Evolutionary conservation across 106 monocot species (phyloP), one percentile per base, ranked within the genome.

Genomic region (Amphibolis antarctica): DNA sequence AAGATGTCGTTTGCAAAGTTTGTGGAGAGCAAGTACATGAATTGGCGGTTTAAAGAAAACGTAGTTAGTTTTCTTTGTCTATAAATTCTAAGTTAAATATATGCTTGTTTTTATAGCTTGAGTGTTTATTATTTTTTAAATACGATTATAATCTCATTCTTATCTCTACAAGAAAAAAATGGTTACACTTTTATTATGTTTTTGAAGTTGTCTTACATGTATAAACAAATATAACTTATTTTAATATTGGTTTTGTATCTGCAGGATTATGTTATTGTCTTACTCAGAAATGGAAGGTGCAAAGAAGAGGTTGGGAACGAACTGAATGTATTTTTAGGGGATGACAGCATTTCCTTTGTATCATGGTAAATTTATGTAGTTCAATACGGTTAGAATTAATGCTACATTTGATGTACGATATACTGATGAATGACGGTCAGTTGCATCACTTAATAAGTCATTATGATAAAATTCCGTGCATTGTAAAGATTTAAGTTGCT

Each of bases 261-360:
- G 76, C 70, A 94, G 94, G 83, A 86, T n/a, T 94, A 94, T 70
- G 77, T 94, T 46, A 76, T 94, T 21, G 86, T 89, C 42, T 66
- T 94, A 52, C 73, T 94, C 25, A 83, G 75, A 70, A 86, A 86
- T 79, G 94, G 94, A 36, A 86, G 76, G 53, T 54, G 66, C 47
- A 84, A 86, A 78, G 84, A 81, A 42, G 86, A 86, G 51, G 79
- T 83, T n/a, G 69, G 50, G 54, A 79, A 75, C 53, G 81, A 89
- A 53, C 56, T 94, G 26, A 56, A 81, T 66, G 83, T 84, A 25
- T 94, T 94, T 63, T 54, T 94, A 66, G 86, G 77, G 15, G 75
- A 86, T 55, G 86, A 89, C 28, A 86, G 86, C 48, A 50, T 57
- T 21, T 44, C 77, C 30, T 94, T 94, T 67, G 70, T 83, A 36